These are phyloP conservation scores for Leccinum boreale DNA, from an alignment of 768 basidiomycete genomes.

Conservation along the genomic window DNA sequence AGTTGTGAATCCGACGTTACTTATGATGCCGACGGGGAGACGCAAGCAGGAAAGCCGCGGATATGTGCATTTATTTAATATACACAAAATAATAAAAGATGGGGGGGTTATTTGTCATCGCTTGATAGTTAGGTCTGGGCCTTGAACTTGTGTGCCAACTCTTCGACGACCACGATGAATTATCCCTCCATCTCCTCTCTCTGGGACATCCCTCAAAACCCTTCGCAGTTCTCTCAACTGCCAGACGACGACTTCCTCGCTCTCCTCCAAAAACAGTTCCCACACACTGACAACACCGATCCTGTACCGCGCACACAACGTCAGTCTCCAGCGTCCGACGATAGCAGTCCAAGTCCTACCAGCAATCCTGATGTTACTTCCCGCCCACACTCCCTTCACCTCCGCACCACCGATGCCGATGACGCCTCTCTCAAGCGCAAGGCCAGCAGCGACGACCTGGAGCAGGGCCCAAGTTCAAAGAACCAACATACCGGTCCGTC, in stretches of 20 bases:
- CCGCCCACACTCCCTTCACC: constrained; percentile 15
- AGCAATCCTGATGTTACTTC: constrained; percentile 36
- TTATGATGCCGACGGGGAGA: constrained; percentile 4
- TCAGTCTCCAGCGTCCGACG: constrained; percentile 60
- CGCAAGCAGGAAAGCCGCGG: constrained; percentile 12
- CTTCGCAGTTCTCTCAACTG: constrained; percentile 55
- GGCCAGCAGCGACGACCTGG: constrained; percentile 62
- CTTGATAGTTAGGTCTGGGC: neutral
- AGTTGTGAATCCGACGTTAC: neutral
- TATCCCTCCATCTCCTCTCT: constrained; percentile 47
- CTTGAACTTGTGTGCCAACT: neutral
- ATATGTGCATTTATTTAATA: constrained; percentile 3
- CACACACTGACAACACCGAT: constrained; percentile 31
- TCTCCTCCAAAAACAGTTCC: constrained; percentile 74
- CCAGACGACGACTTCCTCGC: constrained; percentile 77
- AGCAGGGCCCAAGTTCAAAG: constrained; percentile 67
- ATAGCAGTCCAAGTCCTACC: constrained; percentile 77
- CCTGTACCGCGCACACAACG: constrained; percentile 49
- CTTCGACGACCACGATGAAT: constrained; percentile 21
- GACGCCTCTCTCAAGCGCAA: constrained; percentile 70
- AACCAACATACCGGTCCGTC: constrained; percentile 58
- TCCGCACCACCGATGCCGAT: constrained; percentile 35
- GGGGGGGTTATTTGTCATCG: constrained; percentile 6
- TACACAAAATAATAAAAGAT: constrained; percentile 6
- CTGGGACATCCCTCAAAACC: constrained; percentile 65